Base-by-base conservation (phyloP, 2,329 filamentous ascomycete species). In the Exophiala oligosperma region DNA sequence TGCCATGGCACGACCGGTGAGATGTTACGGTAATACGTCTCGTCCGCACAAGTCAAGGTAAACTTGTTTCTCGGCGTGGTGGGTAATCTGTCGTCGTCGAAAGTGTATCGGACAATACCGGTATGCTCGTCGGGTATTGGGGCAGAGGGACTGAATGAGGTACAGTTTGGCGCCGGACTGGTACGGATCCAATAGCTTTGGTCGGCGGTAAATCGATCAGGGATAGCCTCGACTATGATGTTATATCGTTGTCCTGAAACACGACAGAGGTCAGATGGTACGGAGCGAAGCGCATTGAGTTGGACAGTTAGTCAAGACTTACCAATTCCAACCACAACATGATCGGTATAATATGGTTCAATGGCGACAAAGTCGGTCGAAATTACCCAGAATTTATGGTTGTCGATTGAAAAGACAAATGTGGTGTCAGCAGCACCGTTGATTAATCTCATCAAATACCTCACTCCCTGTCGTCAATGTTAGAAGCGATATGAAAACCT, bases 41-140 rank as follows among this genome's bases (percentile, higher is more conserved):
- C 57, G 26, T 60, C 48, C 72, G 70, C 3, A 73, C 75, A 65
- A 81, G 6, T 11, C 2, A 23, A 1, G 4, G 43, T 23, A 7
- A 46, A 21, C 5, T 46, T 24, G 14, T 11, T 23, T 23, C 43
- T 23, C 43, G 43, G 9, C 11, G 17, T 8, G 14, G 1, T 21
- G 1, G 43, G 43, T 21, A 24, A 11, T 12, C 11, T 23, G 2
- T 17, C 3, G 12, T n/a, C n/a, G 2, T 6, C 23, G 11, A 23
- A 5, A 4, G 12, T 24, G 17, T 46, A 46, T 4, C 14, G 14
- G 3, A 46, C 11, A 2, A 46, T 46, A 1, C 43, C 43, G 12
- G 43, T 24, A 11, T 23, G n/a, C 4, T 14, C 23, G 6, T 21
- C 21, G 43, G 21, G 12, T n/a, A 11, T 11, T 7, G 9, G 14